Evolutionary conservation across 2,329 filamentous ascomycete species (phyloP).

Genomic region (Seiridium cupressi): DNA sequence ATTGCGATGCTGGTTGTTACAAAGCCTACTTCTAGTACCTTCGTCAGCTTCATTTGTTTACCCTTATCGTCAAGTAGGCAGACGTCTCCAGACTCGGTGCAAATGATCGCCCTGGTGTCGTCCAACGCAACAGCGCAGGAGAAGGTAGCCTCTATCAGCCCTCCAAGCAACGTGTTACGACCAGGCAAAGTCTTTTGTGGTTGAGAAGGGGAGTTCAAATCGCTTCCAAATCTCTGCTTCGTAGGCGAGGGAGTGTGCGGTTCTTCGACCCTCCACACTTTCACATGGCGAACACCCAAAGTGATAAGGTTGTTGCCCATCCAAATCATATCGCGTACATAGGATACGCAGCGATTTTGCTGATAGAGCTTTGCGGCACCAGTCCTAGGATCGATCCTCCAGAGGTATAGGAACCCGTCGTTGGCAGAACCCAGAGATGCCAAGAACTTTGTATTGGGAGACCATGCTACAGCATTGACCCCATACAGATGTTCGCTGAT

Average conservation of each 20-base stretch:
- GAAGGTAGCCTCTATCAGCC: conserved; percentile 80
- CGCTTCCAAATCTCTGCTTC: conserved; percentile 56
- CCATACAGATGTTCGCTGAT: conserved; percentile 90
- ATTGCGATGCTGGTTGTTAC: conserved; percentile 65
- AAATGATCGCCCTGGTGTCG: conserved; percentile 73
- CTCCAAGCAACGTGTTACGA: conserved; percentile 82
- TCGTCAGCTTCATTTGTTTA: conserved; percentile 67
- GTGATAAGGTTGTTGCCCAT: conserved; percentile 82
- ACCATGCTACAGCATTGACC: conserved; percentile 86
- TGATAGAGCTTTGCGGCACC: conserved; percentile 78
- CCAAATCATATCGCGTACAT: conserved; percentile 86
- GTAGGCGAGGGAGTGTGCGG: conserved; percentile 55
- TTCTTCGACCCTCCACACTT: conserved; percentile 87
- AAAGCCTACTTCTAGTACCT: conserved; percentile 66
- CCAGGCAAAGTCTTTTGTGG: conserved; percentile 72
- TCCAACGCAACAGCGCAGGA: conserved; percentile 73
- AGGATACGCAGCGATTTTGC: conserved; percentile 88
- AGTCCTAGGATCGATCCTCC: conserved; percentile 79
- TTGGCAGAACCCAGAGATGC: conserved; percentile 87
- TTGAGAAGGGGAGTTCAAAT: conserved; percentile 38
- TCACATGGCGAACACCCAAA: conserved; percentile 86
- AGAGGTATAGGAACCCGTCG: conserved; percentile 91
- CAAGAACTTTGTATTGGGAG: conserved; percentile 78
- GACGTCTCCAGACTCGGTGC: conserved; percentile 85
- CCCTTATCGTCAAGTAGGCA: conserved; percentile 80